Base-by-base conservation (phyloP, 2,329 filamentous ascomycete species). In the Apiospora sp. region DNA sequence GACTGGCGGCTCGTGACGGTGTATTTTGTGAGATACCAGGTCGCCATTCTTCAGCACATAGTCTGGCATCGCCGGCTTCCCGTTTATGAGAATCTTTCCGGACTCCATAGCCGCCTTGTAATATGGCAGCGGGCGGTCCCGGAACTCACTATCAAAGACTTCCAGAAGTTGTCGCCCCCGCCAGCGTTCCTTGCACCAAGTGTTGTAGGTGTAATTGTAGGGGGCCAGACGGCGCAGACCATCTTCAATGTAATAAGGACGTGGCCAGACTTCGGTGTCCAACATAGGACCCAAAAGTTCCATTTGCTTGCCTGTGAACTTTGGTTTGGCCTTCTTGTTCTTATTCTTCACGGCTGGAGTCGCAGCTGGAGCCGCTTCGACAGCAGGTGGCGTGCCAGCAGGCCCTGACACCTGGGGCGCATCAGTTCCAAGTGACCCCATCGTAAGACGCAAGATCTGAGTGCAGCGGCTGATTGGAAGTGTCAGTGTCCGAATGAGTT, bases 151-250 rank as follows among this genome's bases (percentile, higher is more conserved):
- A 64, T 92, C 88, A 83, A 98, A 99, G 68, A 99, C 93, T 68
- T 98, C 94, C 70, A 98, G 86, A 67, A 99, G 85, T 73, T 89
- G 88, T 49, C 94, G 88, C 44, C 92, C 94, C 71, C 96, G 90
- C 96, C 96, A 99, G 82, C 96, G 89, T 84, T 98, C 89, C 84
- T 98, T 99, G 86, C 94, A 96, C 84, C 91, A 94, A 0, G 96
- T 98, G 80, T 98, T 97, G 86, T 98, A 98, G 3, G 95, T 98
- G 82, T 89, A 98, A 81, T 96, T 91, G 81, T 99, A 98, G 4
- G 96, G 96, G 61, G 88, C 88, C 44, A 98, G 92, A 75, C 94
- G 92, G 69, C 95, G 92, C 74, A 99, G 85, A 12, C 94, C 95
- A 77, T 92, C 92, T 77, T 98, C 92, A 74, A 98, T 87, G 78